Conservation (phyloP, 305 asterid species). For the Solanum hybrid region DNA sequence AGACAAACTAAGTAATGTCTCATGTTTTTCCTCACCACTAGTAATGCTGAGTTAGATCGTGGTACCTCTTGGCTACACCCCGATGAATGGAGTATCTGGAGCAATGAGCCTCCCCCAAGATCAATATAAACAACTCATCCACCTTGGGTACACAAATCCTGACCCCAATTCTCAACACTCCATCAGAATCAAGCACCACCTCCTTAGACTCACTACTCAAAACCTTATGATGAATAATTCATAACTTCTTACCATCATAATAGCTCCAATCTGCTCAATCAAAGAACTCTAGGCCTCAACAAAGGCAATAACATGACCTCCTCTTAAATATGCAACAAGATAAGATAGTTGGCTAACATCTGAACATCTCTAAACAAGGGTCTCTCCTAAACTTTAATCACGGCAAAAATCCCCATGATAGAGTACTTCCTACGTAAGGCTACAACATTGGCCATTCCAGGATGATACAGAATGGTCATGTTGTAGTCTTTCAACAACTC, state of each 20-base stretch:
- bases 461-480: neutral
- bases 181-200: neutral
- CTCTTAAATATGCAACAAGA: neutral
- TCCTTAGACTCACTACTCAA: neutral
- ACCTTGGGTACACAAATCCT: neutral
- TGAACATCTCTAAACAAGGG: neutral
- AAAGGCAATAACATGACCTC: neutral
- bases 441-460: neutral
- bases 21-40: neutral
- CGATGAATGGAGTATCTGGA: neutral
- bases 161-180: neutral
- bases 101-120: neutral
- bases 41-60: neutral
- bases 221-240: neutral
- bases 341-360: neutral
- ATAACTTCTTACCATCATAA: neutral
- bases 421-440: neutral
- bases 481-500: neutral
- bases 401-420: neutral
- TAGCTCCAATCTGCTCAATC: neutral
- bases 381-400: neutral
- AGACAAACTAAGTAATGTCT: neutral
- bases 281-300: neutral
- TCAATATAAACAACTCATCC: neutral
- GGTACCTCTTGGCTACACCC: neutral